Evolutionary conservation across 1,139 yeast species (phyloP).

Genomic region (Sugiyamaella xylanicola): DNA sequence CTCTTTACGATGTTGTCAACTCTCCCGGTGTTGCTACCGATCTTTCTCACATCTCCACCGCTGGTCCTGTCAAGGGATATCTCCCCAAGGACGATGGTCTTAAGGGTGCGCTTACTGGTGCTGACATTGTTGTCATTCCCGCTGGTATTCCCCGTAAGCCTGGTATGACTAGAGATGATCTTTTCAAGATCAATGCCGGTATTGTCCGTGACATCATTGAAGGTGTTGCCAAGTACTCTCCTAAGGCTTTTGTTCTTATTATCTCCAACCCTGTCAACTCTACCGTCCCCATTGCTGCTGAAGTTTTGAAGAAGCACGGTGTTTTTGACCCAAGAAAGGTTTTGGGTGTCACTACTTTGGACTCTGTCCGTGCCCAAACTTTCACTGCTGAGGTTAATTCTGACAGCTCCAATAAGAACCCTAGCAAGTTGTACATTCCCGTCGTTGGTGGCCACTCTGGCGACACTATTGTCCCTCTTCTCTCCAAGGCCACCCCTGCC

Average conservation of each 20-base stretch:
- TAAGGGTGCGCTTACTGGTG: constrained; percentile 69
- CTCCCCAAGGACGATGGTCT: constrained; percentile 87
- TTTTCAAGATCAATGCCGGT: constrained; percentile 96
- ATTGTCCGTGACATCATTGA: constrained; percentile 91
- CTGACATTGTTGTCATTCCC: constrained; percentile 91
- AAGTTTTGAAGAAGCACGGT: constrained; percentile 82
- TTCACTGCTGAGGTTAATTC: constrained; percentile 70
- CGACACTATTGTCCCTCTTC: constrained; percentile 93
- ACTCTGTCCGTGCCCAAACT: constrained; percentile 90
- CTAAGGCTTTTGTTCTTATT: constrained; percentile 83
- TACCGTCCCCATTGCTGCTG: constrained; percentile 97
- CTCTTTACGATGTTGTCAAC: constrained; percentile 88
- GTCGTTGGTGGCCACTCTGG: constrained; percentile 99
- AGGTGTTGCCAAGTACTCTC: constrained; percentile 83
- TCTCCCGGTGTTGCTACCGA: constrained; percentile 99
- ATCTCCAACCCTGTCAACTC: constrained; percentile 98
- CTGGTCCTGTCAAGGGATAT: constrained; percentile 77
- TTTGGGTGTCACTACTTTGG: constrained; percentile 97
- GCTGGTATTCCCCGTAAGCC: constrained; percentile 99
- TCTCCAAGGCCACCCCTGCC: constrained; percentile 63
- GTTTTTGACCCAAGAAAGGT: constrained; percentile 89
- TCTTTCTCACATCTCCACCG: constrained; percentile 88
- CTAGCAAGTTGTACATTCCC: constrained; percentile 54
- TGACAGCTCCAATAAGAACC: constrained; percentile 57
- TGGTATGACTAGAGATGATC: constrained; percentile 95